Base-by-base conservation (phyloP, 495 filamentous ascomycete species). In the Hapsidospora chrysogenum region DNA sequence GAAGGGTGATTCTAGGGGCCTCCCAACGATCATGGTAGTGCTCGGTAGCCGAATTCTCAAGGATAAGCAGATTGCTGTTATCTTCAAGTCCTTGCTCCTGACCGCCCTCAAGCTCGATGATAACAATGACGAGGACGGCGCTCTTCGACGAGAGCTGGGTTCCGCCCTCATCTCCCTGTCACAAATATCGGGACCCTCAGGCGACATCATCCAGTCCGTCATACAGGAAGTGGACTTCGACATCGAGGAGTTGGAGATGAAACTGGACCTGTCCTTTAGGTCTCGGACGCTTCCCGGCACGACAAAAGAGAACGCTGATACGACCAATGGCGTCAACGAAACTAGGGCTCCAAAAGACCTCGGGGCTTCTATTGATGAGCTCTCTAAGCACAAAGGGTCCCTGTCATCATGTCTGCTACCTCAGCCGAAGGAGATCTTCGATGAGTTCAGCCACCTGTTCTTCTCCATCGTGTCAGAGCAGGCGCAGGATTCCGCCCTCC, bases 201-300 rank as follows among this genome's bases (percentile, higher is more conserved):
- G 72, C 9, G 64, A 68, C 22, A 56, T 70, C 29, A 68, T 83
- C 38, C 63, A 66, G 32, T 61, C 61, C 29, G 56, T 70, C 8
- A 54, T 87, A 36, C 55, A 66, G 8, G 72, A 74, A 22, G 65
- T 70, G 1, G 61, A 74, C 7, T 53, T 81, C 33, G 72, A 84
- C 39, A 59, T 84, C 19, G 66, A 76, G 36, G 65, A 70, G 25
- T 58, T 87, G 8, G 80, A 86, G 46, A 57, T 77, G 47, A 76
- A 65, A 38, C 60, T 92, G 10, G 74, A 80, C 19, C 74, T 73
- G 8, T 56, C 72, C 13, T 67, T 85, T 29, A 69, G 56, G 41
- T 69, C 49, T 33, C 60, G 33, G 40, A 50, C 48, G 35, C 45
- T 44, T 9, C 43, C 53, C 20, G 48, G 46, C 19, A 29, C 45